Conservation (phyloP, 2,329 filamentous ascomycete species). For the Fusarium multiceps region DNA sequence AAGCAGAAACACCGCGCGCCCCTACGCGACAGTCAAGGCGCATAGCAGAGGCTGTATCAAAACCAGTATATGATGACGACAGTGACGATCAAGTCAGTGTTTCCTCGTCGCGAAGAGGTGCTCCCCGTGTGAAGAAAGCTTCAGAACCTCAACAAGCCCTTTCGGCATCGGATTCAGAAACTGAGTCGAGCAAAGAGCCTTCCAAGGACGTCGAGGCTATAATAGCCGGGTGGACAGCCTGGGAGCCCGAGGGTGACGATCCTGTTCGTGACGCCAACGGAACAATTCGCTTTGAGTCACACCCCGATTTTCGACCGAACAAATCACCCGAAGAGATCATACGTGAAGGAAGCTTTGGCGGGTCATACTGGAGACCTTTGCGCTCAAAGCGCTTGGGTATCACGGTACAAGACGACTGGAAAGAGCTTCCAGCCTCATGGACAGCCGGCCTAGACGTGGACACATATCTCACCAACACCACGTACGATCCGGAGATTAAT, state of each 20-base stretch:
- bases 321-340: conserved; percentile 26
- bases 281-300: not conserved
- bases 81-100: not conserved
- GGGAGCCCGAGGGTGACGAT: conserved; percentile 1
- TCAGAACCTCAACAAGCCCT: not conserved
- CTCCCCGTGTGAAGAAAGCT: not conserved
- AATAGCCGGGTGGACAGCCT: not conserved
- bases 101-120: not conserved
- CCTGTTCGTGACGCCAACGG: not conserved
- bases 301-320: conserved; percentile 16
- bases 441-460: conserved; percentile 2
- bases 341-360: conserved; percentile 20
- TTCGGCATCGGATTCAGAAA: not conserved
- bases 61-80: not conserved
- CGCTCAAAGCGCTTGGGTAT: not conserved
- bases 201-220: not conserved
- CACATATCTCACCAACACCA: not conserved
- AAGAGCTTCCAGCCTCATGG: conserved; percentile 8
- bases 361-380: conserved; percentile 20
- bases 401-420: conserved; percentile 15
- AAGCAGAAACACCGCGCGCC: not conserved
- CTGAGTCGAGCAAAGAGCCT: not conserved
- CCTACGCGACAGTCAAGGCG: conserved; percentile 20
- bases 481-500: conserved; percentile 17
- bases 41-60: conserved; percentile 10